Evolutionary conservation across 352 stramenopile species (phyloP), one percentile per base, ranked within the genome.

Genomic region (Globisporangium spinosum): DNA sequence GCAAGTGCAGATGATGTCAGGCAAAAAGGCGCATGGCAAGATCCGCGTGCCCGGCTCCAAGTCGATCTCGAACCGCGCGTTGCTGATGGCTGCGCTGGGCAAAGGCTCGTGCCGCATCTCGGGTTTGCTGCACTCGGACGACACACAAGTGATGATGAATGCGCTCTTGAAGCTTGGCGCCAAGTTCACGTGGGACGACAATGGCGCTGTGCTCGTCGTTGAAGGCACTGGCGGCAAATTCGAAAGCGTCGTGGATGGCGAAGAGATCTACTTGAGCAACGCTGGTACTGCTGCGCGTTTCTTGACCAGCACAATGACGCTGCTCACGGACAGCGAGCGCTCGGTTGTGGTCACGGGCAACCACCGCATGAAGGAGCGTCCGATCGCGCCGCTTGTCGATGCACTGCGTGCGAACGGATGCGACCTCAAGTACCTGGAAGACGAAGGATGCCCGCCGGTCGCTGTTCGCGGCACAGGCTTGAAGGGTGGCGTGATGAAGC

Each of bases 121-220:
- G 12, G 98, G 98, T 25, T 78, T 99, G 17, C 76, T 99, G 59
- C 96, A 99, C 72, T 98, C 88, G 45, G 97, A 99, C 69, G 97
- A 99, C 74, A 99, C 98, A 58, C 89, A 95, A 45, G 98, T 99
- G 68, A 99, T 99, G 97, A 93, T 99, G 68, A 94, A 97, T 40
- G 97, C 97, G 25, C 79, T 99, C 7, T 83, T 97, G 65, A 92
- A 93, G 43, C 74, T 99, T 57, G 85, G 96, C 25, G 95, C 87
- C 25, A 83, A 83, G 66, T 92, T 96, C 54, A 69, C 78, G 15
- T 94, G 87, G 87, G 87, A 92, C 68, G 77, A 90, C 60, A 87
- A 89, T 22, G 86, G 86, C 25, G 76, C 75, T 12, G 84, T 94
- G 32, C 68, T 94, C 1, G 82, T 94, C 5, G 87, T 94, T 7